Conservation (phyloP, 202 grass and related monocot species). For the Elaeis oleifera region DNA sequence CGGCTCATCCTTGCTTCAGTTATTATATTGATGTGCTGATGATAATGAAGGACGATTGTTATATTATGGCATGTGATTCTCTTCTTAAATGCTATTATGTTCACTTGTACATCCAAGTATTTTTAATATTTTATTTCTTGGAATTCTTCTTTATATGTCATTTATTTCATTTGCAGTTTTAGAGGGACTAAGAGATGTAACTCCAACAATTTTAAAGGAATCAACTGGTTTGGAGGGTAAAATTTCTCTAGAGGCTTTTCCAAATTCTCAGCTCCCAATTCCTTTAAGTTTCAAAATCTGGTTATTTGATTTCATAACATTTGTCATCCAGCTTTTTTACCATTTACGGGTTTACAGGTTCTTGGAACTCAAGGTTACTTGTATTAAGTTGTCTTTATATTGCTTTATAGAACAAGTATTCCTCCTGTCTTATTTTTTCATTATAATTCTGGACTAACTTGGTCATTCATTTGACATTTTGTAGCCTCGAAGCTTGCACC, state of each 20-base stretch:
- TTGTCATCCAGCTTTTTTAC: background rate
- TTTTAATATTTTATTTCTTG: no score
- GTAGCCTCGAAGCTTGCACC: conserved; percentile 72
- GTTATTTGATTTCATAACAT: background rate
- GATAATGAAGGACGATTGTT: no score
- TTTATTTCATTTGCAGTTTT: conserved; percentile 42
- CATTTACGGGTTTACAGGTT: background rate
- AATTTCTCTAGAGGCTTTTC: conserved; percentile 1
- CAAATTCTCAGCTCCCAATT: no score
- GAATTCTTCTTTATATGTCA: no score
- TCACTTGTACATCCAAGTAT: no score
- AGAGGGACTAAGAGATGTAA: conserved; percentile 83
- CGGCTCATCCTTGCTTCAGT: no score
- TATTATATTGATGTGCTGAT: no score
- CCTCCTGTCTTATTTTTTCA: conserved; percentile 18
- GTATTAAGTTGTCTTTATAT: no score
- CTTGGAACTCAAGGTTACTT: background rate
- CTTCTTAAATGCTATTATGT: no score
- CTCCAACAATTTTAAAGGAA: conserved; percentile 62
- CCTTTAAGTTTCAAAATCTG: background rate
- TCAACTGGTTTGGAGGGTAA: conserved; percentile 89
- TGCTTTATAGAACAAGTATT: background rate
- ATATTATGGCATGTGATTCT: no score
- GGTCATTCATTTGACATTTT: background rate
- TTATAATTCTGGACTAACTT: background rate